phyloP scores from a whole-genome alignment of 2,329 filamentous ascomycete species.

The Fusarium nurragi region DNA sequence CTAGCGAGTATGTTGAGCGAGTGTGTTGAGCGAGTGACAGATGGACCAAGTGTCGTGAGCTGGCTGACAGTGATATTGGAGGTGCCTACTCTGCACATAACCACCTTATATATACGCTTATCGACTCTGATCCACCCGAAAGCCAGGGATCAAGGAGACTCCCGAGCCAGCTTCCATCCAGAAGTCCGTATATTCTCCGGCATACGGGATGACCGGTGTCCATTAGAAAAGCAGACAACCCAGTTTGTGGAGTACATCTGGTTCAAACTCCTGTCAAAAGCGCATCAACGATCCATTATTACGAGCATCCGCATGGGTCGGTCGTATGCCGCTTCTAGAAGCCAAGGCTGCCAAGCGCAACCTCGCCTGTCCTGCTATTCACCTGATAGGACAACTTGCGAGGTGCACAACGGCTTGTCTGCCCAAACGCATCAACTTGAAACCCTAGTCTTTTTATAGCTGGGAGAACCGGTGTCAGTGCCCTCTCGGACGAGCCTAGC shows the following conservation, averaged over 20 bases:
- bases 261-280: not conserved
- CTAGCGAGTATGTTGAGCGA: not conserved
- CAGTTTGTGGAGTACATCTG: not conserved
- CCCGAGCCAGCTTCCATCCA: not conserved
- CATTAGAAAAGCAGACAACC: not conserved
- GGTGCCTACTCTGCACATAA: fast-evolving
- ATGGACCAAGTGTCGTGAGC: not conserved
- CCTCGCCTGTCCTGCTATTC: not conserved
- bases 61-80: not conserved
- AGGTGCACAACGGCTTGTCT: not conserved
- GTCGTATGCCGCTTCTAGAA: not conserved
- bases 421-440: conserved; percentile 1
- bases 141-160: not conserved
- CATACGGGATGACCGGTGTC: not conserved
- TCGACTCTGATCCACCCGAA: not conserved
- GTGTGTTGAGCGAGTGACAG: not conserved
- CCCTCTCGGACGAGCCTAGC: not conserved
- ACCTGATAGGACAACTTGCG: not conserved
- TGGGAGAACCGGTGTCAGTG: not conserved
- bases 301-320: not conserved
- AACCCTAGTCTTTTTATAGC: conserved; percentile 12
- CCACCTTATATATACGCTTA: not conserved
- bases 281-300: not conserved
- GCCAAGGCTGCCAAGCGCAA: not conserved
- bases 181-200: not conserved